Conservation (phyloP, 129 eudicot species). For the Rutidosis leptorrhynchoides region DNA sequence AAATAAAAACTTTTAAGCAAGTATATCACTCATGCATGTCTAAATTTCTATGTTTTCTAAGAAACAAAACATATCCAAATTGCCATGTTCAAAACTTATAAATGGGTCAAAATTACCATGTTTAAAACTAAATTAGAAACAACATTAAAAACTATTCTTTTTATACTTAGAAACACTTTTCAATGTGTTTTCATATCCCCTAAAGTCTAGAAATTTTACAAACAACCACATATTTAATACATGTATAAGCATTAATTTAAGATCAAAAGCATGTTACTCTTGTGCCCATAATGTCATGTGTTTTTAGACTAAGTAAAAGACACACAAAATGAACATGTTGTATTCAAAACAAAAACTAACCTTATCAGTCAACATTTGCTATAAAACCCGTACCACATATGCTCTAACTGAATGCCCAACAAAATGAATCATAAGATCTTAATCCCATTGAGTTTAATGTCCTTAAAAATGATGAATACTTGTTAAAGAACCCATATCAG, state of each 20-base stretch:
- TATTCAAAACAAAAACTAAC: conserved; percentile 33
- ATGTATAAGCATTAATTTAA: too few relatives aligned
- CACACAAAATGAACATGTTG: background rate
- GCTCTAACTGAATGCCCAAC: conserved; percentile 99
- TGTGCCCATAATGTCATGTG: background rate
- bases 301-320: background rate
- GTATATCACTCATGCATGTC: too few relatives aligned
- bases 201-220: conserved; percentile 60
- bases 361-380: conserved; percentile 96
- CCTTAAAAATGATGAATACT: conserved; percentile 79
- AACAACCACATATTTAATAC: background rate
- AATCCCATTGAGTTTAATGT: conserved; percentile 90
- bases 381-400: conserved; percentile 77
- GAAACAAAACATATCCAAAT: too few relatives aligned
- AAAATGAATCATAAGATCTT: conserved; percentile 91
- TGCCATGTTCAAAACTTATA: too few relatives aligned
- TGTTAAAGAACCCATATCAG: conserved; percentile 90
- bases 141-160: too few relatives aligned
- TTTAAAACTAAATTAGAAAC: too few relatives aligned
- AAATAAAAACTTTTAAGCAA: too few relatives aligned
- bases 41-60: too few relatives aligned
- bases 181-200: conserved; percentile 70
- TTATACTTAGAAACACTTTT: too few relatives aligned
- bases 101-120: too few relatives aligned
- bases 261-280: background rate